Evolutionary conservation across 768 basidiomycete species (phyloP), one percentile per base, ranked within the genome.

Genomic region (Boletales sp.): DNA sequence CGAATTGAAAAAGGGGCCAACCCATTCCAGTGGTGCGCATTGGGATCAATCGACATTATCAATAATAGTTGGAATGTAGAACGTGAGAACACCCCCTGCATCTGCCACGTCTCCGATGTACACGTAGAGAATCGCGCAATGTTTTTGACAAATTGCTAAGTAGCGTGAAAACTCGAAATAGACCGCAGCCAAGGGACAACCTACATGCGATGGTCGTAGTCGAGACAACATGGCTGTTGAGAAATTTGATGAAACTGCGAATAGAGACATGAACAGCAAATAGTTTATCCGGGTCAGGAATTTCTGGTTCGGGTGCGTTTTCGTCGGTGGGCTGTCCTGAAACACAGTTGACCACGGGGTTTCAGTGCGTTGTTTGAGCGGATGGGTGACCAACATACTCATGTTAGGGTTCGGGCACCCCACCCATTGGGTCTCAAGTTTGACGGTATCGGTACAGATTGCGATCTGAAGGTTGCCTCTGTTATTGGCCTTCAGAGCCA

Each of bases 121-220:
- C 47, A 93, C 90, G 55, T 93, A 94, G 44, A 93, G 76, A 57
- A 94, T 93, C 51, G 89, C 75, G 62, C 90, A 93, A 55, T 92
- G 86, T 50, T 82, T 77, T 56, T 84, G 82, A 62, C 91, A 94
- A 44, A 94, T 77, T 61, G 86, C 90, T 94, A 60, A 0, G 21
- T 31, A 39, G 36, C 11, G 34, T 17, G 19, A 48, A 38, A 28
- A 9, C 48, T 17, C 12, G 13, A 33, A 46, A n/a, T 28, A 19
- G 5, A 2, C 8, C 4, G 7, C 4, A n/a, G 9, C 9, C 8
- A 30, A 38, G 50, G 40, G 15, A n/a, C 21, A 15, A 72, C 87
- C 40, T 57, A 90, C 91, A 88, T 31, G 88, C 90, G 52, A 94
- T 91, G 0, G 90, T 91, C 3, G 87, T 86, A 0, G 83, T 86